Evolutionary conservation across 2,329 filamentous ascomycete species (phyloP), one percentile per base, ranked within the genome.

Genomic region (Chrysosporium queenslandicum): DNA sequence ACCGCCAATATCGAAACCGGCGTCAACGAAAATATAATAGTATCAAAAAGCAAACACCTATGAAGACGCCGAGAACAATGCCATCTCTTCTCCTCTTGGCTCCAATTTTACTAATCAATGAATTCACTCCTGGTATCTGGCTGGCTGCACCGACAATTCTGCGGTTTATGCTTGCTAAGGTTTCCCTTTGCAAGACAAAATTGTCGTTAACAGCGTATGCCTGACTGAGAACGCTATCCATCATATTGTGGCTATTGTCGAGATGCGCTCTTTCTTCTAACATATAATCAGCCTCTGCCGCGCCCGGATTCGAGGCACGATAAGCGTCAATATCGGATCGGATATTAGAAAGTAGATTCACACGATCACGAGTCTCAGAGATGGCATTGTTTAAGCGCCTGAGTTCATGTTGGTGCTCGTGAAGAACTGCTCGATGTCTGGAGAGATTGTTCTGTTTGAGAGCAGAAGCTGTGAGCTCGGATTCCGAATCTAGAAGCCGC

Each of bases 381-480:
- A 98, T 83, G 54, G 82, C 79, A 25, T 80, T 76, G 54, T 82
- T 85, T 48, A 97, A 77, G 8, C 89, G 85, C 3, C 75, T 69
- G 34, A 95, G 80, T 69, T 97, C 91, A 58, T 83, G 84, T 56
- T 83, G 82, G 73, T 98, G 91, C 66, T 94, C 86, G 34, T 81
- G 75, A 14, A 97, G 83, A 66, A 96, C 85, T 73, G 95, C 90
- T 59, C 87, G 86, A 61, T 97, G 87, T 27, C 94, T 85, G 54
- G 87, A 79, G 34, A 98, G 82, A 67, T 97, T 96, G 74, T 91
- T 95, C 64, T 95, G 90, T 72, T 97, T 97, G n/a, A 95, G 79
- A 52, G 90, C 89, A 34, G 91, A 97, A 41, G 89, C 84, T 47
- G 86, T 88, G 55, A 94, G 80, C 52, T 83, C 78, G 20, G 89